A percentile compares a stretch with the other conserved stretches of the same genome.
Conservation (phyloP, 257 asterid genomes). For the Solanum pennellii region DNA sequence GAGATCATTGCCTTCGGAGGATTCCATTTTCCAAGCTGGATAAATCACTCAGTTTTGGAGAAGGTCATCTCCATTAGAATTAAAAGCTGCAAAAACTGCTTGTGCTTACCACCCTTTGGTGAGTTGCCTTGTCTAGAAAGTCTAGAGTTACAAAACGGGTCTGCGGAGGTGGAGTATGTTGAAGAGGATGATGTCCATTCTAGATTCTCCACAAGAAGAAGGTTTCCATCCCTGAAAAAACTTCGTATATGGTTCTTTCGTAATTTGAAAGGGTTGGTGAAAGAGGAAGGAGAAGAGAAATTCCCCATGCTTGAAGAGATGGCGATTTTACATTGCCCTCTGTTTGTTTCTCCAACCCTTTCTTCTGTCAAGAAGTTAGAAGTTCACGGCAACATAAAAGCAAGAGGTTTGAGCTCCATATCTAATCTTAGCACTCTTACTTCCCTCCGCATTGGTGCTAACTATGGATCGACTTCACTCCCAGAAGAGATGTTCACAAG, state of each 20-base stretch:
- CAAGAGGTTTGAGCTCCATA: neutral
- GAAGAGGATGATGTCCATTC: neutral
- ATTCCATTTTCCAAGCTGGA: slow-evolving; percentile 15
- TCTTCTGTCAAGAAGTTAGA: neutral
- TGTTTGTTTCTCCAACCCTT: neutral
- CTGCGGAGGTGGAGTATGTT: neutral
- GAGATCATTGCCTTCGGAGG: slow-evolving; percentile 3
- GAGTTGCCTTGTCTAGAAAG: slow-evolving; percentile 1
- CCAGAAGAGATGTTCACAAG: neutral
- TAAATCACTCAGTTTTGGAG: neutral
- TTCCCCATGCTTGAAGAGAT: slow-evolving; percentile 7
- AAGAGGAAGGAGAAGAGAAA: neutral
- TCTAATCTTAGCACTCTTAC: neutral
- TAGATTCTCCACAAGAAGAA: neutral
- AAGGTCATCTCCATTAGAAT: neutral
- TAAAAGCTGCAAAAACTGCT: neutral
- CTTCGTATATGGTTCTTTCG: neutral
- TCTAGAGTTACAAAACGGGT: neutral
- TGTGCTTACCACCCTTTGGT: slow-evolving; percentile 8
- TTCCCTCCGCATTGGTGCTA: neutral
- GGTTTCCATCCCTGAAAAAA: neutral
- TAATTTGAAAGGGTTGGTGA: slow-evolving; percentile 5
- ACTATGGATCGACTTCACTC: neutral
- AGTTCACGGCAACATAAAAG: neutral
- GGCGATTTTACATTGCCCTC: neutral